These are phyloP conservation scores for Symmetrospora coprosmae DNA, from an alignment of 768 basidiomycete species.

Conservation along the genomic window DNA sequence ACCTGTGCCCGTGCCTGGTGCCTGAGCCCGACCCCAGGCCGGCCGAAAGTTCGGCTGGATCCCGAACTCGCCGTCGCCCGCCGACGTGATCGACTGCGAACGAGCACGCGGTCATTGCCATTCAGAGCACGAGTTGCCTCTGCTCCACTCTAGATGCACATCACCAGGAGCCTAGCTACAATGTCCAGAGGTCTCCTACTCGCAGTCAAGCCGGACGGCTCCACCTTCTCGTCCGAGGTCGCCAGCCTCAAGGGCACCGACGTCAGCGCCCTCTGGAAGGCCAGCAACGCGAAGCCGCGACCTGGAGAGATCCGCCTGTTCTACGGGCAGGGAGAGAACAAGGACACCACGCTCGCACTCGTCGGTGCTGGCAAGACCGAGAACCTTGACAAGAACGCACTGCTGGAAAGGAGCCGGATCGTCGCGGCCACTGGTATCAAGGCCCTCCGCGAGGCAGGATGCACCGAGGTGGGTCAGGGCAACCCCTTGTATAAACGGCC, in stretches of 20 bases:
- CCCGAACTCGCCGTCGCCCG: no score
- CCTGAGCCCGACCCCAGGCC: no score
- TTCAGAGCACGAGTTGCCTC: no score
- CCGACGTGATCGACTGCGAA: no score
- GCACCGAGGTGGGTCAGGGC: constrained; percentile 5
- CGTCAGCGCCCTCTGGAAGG: neutral
- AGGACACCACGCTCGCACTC: constrained; percentile 13
- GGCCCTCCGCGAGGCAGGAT: constrained; percentile 17
- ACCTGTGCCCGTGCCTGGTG: no score
- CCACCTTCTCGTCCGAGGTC: neutral
- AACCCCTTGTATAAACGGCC: neutral
- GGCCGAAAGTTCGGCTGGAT: no score
- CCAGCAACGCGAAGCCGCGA: constrained; percentile 2
- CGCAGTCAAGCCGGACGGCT: constrained; percentile 21
- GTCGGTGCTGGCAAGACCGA: constrained; percentile 10
- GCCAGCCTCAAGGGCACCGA: neutral
- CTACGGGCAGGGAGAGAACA: constrained; percentile 9
- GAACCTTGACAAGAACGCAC: neutral
- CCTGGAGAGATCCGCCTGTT: constrained; percentile 8
- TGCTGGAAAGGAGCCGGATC: neutral
- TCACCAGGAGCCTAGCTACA: no score
- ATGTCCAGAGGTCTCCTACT: constrained; percentile 11
- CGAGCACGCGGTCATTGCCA: no score
- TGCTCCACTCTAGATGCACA: no score
- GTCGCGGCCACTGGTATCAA: constrained; percentile 17